A percentile compares a stretch with the other conserved stretches of the same genome.
Conservation (phyloP, 2,329 filamentous ascomycete species). For the Cytospora chrysosperma region DNA sequence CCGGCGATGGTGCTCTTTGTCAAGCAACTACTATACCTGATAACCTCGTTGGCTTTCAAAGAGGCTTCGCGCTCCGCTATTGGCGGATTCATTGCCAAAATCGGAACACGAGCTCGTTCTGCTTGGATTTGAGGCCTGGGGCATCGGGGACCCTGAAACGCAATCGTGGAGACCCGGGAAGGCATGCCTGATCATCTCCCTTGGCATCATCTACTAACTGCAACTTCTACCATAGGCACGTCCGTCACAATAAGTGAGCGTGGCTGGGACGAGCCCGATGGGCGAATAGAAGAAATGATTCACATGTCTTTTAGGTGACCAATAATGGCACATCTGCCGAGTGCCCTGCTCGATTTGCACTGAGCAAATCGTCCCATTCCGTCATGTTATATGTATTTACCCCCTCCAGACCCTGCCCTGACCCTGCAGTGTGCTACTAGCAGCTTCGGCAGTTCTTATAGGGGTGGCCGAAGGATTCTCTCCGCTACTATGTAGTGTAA, state of each 20-base stretch:
- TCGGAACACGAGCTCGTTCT: constrained; percentile 10
- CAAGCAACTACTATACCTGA: not conserved
- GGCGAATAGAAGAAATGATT: not conserved
- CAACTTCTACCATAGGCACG: not conserved
- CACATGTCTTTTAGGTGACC: not conserved
- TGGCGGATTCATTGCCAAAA: not conserved
- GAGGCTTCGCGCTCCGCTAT: not conserved
- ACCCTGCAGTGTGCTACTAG: not conserved
- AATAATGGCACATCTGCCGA: not conserved
- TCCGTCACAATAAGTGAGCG: not conserved
- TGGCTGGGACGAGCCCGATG: not conserved
- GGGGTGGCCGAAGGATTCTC: constrained; percentile 10
- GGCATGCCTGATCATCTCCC: constrained; percentile 1
- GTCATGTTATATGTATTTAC: not conserved
- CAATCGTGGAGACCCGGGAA: constrained; percentile 1
- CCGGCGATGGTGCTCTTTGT: not conserved
- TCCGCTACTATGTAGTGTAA: no score
- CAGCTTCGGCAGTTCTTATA: constrained; percentile 13
- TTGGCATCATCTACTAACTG: constrained; percentile 2
- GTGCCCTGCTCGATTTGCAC: not conserved
- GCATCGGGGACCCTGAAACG: constrained; percentile 6
- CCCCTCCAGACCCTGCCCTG: not conserved
- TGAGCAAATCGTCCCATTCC: not conserved
- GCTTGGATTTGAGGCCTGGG: constrained; percentile 13
- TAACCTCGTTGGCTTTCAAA: not conserved